Conservation (phyloP, 2,329 filamentous ascomycete genomes). For the Huntiella savannae region DNA sequence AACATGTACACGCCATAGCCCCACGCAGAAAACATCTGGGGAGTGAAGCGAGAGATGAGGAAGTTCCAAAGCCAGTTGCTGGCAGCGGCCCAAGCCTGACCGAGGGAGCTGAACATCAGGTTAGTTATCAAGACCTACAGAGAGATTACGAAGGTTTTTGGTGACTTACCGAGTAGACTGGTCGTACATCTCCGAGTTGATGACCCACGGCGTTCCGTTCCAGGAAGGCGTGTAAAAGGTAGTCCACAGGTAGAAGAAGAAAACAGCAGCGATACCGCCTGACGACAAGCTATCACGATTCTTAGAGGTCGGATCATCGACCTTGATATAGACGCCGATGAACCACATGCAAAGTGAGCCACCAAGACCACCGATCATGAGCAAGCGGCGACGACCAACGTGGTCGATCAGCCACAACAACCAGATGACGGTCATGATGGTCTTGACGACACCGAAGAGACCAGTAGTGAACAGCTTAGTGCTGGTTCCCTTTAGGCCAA, state of each 20-base stretch:
- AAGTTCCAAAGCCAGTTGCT: constrained; percentile 62
- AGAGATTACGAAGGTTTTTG: constrained; percentile 38
- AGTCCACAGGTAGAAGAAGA: constrained; percentile 46
- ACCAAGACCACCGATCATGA: constrained; percentile 48
- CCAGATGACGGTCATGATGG: constrained; percentile 19
- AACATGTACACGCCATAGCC: constrained; percentile 45
- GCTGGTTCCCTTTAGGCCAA: constrained; percentile 27
- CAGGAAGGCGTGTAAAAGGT: constrained; percentile 52
- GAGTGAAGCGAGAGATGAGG: constrained; percentile 47
- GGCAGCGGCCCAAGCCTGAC: constrained; percentile 41
- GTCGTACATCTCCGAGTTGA: constrained; percentile 43
- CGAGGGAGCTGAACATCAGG: constrained; percentile 6
- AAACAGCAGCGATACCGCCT: constrained; percentile 49
- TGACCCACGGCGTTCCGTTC: constrained; percentile 54
- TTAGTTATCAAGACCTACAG: constrained; percentile 20
- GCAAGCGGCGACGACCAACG: constrained; percentile 49
- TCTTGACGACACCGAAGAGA: constrained; percentile 62
- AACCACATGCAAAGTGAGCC: constrained; percentile 55
- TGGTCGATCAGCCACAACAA: constrained; percentile 46
- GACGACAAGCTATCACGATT: constrained; percentile 15
- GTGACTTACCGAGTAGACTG: constrained; percentile 21
- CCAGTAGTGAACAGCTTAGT: constrained; percentile 42
- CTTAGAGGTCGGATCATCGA: constrained; percentile 33
- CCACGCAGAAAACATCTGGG: constrained; percentile 41
- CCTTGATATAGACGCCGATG: constrained; percentile 24